Conservation (phyloP, 1,284 basidiomycete species). For the Malassezia pachydermatis region DNA sequence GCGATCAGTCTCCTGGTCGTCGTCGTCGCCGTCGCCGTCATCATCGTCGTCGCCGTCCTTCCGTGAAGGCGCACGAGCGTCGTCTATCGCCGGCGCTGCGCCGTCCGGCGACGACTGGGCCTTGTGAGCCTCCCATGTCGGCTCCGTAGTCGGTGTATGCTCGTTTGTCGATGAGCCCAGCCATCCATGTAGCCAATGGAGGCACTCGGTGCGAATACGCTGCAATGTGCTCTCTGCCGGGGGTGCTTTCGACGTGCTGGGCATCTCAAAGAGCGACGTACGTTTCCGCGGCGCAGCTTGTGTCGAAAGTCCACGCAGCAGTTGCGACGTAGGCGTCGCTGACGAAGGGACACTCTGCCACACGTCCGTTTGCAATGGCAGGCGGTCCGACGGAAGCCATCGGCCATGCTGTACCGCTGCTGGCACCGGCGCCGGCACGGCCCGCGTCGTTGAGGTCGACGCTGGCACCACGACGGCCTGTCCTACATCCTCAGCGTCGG, state of each 20-base stretch:
- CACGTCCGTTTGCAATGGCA: constrained; percentile 1
- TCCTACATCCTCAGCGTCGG: constrained; percentile 10
- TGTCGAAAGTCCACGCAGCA: constrained; percentile 1
- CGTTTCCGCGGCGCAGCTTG: not conserved
- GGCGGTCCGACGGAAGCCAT: not conserved
- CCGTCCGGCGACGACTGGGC: no score
- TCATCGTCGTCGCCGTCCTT: no score
- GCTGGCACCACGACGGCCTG: constrained; percentile 9
- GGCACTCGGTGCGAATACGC: constrained; percentile 12
- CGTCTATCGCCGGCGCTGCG: no score
- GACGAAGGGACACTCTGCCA: not conserved
- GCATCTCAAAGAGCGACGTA: constrained; percentile 14
- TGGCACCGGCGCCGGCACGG: not conserved
- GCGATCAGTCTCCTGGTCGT: not conserved
- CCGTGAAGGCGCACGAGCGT: no score
- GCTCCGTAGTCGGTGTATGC: not conserved
- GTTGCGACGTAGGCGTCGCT: not conserved
- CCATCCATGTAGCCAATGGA: not conserved
- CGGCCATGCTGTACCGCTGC: not conserved
- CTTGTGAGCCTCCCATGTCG: no score
- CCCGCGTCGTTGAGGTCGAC: not conserved
- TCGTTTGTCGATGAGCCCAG: no score
- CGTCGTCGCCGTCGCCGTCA: not conserved
- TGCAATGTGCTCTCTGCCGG: not conserved
- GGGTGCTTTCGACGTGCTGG: not conserved